Evolutionary conservation across 2,329 filamentous ascomycete genomes (phyloP).

Genomic region (Cercospora sojina): DNA sequence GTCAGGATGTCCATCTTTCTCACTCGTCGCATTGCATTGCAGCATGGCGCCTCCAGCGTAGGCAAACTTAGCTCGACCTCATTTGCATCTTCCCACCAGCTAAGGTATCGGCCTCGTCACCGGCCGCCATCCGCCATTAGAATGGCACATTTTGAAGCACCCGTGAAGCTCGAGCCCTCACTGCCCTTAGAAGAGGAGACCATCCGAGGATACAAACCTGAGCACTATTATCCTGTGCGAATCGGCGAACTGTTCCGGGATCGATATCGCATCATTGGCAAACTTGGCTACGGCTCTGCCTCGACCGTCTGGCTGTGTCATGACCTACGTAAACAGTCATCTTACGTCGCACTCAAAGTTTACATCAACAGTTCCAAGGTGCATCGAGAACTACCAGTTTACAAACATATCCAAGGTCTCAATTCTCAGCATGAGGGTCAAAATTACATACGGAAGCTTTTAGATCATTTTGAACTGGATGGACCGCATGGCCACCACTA

Average conservation of each 20-base stretch:
- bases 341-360: slow-evolving; percentile 40
- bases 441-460: slow-evolving; percentile 36
- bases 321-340: slow-evolving; percentile 36
- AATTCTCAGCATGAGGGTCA: slow-evolving; percentile 34
- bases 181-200: slow-evolving; percentile 34
- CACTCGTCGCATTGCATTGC: neutral
- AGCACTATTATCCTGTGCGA: slow-evolving; percentile 41
- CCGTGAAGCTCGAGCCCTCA: neutral
- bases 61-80: no score
- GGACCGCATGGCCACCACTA: slow-evolving; percentile 39
- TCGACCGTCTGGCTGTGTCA: slow-evolving; percentile 48
- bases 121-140: neutral
- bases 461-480: slow-evolving; percentile 40
- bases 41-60: no score
- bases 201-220: slow-evolving; percentile 28
- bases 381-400: slow-evolving; percentile 38
- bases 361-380: slow-evolving; percentile 35
- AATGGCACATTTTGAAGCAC: neutral
- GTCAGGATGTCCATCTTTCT: neutral
- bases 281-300: slow-evolving; percentile 45
- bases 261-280: slow-evolving; percentile 44
- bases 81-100: no score
- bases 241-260: slow-evolving; percentile 39
- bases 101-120: no score
- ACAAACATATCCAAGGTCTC: slow-evolving; percentile 33